Evolutionary conservation across 2,329 filamentous ascomycete species (phyloP).

Genomic region (Fusarium clavum): DNA sequence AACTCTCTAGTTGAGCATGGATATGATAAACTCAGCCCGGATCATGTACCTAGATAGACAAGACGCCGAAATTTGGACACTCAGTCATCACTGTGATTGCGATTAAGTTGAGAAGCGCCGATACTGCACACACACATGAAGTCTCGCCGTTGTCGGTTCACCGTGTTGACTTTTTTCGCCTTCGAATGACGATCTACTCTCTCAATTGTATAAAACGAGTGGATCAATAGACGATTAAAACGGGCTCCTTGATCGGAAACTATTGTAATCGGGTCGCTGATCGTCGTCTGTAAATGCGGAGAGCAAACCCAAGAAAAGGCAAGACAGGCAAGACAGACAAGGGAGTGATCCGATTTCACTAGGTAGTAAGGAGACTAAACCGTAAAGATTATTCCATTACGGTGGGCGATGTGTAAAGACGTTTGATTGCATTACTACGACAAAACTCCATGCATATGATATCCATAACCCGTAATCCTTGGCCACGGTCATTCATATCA

Average conservation of each 20-base stretch:
- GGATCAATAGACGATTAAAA: conserved; percentile 5
- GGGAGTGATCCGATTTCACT: conserved; percentile 14
- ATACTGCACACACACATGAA: background rate
- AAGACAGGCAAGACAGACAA: background rate
- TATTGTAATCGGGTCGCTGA: conserved; percentile 16
- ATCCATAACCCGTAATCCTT: background rate
- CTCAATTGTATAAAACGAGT: conserved; percentile 1
- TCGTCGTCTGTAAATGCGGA: conserved; percentile 32
- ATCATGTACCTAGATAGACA: conserved; percentile 17
- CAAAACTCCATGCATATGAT: conserved; percentile 9
- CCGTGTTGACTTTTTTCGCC: background rate
- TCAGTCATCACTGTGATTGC: background rate
- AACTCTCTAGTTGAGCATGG: conserved; percentile 1
- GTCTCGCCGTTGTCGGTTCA: conserved; percentile 13
- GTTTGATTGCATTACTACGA: conserved; percentile 38
- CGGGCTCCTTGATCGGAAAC: conserved; percentile 28
- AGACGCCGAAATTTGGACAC: conserved; percentile 26
- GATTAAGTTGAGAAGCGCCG: conserved; percentile 1
- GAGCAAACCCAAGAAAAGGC: conserved; percentile 11
- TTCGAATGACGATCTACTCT: conserved; percentile 10
- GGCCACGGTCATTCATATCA: background rate
- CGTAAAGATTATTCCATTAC: conserved; percentile 34
- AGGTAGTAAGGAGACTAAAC: background rate
- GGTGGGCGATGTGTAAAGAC: conserved; percentile 36
- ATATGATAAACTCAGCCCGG: conserved; percentile 16